Evolutionary conservation across 257 asterid species (phyloP).

Genomic region (Scutellaria baicalensis): DNA sequence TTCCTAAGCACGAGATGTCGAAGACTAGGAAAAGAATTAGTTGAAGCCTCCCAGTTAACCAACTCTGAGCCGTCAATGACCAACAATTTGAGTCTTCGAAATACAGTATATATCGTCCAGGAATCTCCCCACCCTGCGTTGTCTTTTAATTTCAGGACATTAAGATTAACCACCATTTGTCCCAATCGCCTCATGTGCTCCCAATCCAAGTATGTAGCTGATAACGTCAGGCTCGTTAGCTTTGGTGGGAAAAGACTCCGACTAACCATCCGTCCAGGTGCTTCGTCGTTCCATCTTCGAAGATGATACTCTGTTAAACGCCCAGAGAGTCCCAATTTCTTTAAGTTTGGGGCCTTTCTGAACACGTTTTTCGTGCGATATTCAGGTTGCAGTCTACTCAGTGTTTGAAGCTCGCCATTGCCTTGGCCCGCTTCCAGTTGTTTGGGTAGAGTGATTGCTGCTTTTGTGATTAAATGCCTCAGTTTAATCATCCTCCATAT

Average conservation of each 20-base stretch:
- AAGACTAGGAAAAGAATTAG: constrained; percentile 20
- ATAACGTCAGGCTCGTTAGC: constrained; percentile 22
- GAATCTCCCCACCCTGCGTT: constrained; percentile 20
- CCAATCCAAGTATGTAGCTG: constrained; percentile 27
- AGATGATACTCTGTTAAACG: constrained; percentile 4
- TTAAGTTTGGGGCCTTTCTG: not conserved
- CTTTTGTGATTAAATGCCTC: too few relatives aligned
- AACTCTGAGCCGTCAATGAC: constrained; percentile 18
- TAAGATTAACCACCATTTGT: constrained; percentile 8
- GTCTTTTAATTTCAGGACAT: constrained; percentile 35
- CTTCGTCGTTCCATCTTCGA: too few relatives aligned
- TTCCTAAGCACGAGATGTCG: constrained; percentile 15
- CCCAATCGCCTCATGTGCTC: constrained; percentile 20
- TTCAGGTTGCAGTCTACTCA: not conserved
- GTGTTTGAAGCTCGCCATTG: not conserved
- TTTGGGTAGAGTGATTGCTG: too few relatives aligned
- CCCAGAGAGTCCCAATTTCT: not conserved
- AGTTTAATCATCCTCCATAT: too few relatives aligned
- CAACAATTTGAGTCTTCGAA: constrained; percentile 22
- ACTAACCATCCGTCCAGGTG: constrained; percentile 16
- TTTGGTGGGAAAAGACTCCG: constrained; percentile 17
- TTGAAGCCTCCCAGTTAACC: constrained; percentile 20
- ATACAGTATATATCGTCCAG: constrained; percentile 24
- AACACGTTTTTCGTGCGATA: not conserved
- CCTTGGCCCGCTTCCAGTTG: too few relatives aligned